Evolutionary conservation across 345 rosid genomes (phyloP).

Genomic region (Aegle marmelos): DNA sequence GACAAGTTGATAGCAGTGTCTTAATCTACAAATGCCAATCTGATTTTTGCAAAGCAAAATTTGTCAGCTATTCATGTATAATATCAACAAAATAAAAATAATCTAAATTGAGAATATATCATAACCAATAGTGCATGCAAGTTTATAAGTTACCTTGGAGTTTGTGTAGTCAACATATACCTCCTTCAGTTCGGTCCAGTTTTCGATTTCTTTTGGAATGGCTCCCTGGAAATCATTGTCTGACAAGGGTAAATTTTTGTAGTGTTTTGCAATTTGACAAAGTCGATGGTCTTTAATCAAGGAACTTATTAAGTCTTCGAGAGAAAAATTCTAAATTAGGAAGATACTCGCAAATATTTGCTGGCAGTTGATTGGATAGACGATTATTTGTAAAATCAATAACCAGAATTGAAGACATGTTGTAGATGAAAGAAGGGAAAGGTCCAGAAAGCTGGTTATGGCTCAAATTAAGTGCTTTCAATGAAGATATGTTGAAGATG

Average conservation of each 20-base stretch:
- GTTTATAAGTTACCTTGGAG: slow-evolving; percentile 4
- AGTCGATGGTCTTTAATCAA: neutral
- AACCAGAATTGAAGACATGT: slow-evolving; percentile 1
- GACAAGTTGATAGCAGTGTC: too few relatives aligned
- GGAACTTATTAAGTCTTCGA: neutral
- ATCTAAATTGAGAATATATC: neutral
- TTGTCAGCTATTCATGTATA: too few relatives aligned
- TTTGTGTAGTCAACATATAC: neutral
- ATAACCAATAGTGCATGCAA: too few relatives aligned
- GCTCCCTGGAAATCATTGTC: neutral
- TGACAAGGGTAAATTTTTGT: neutral
- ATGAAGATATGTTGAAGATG: neutral
- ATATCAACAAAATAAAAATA: too few relatives aligned
- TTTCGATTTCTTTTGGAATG: slow-evolving; percentile 1
- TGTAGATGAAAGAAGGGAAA: neutral
- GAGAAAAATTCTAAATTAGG: neutral
- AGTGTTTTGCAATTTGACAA: neutral
- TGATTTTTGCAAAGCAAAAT: neutral
- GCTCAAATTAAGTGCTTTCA: neutral
- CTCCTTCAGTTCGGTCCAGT: neutral
- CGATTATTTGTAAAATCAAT: neutral
- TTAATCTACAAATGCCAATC: too few relatives aligned
- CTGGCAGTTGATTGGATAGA: neutral
- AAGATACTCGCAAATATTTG: neutral
- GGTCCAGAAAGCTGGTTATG: neutral